Percentiles rank a stretch among this genome's conserved stretches.
Evolutionary conservation across 257 asterid genomes (phyloP).

Genomic region (Solanum bulbocastanum): DNA sequence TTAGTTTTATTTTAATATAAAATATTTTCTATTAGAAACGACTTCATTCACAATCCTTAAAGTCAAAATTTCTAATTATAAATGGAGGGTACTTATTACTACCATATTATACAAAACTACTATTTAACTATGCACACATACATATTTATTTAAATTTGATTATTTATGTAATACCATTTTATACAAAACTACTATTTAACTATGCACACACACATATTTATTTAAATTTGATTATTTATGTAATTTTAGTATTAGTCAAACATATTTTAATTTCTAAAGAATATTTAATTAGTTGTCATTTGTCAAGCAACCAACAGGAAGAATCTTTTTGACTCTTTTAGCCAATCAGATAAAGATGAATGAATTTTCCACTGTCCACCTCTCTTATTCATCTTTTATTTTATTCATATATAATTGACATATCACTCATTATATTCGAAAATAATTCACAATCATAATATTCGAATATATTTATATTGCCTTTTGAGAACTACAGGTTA

Average conservation of each 20-base stretch:
- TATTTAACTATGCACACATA: background rate
- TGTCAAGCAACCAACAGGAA: background rate
- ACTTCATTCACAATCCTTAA: background rate
- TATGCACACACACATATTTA: background rate
- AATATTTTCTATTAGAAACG: background rate
- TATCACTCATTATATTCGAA: background rate
- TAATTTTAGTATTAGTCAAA: background rate
- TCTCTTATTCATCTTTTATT: constrained; percentile 8
- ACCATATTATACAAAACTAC: background rate
- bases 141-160: background rate
- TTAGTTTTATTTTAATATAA: background rate
- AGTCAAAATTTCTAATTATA: background rate
- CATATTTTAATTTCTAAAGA: background rate
- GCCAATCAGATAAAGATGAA: constrained; percentile 7
- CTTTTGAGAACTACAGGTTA: background rate
- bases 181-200: background rate
- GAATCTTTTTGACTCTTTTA: constrained; percentile 22
- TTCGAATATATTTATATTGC: background rate
- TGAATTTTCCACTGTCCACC: background rate
- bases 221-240: no score
- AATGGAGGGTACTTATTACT: background rate
- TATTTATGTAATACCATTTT: background rate
- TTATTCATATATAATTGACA: background rate
- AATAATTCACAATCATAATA: background rate
- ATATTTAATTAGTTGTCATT: background rate